phyloP scores from a whole-genome alignment of 1,284 basidiomycete species.

The Vanrija humicola region DNA sequence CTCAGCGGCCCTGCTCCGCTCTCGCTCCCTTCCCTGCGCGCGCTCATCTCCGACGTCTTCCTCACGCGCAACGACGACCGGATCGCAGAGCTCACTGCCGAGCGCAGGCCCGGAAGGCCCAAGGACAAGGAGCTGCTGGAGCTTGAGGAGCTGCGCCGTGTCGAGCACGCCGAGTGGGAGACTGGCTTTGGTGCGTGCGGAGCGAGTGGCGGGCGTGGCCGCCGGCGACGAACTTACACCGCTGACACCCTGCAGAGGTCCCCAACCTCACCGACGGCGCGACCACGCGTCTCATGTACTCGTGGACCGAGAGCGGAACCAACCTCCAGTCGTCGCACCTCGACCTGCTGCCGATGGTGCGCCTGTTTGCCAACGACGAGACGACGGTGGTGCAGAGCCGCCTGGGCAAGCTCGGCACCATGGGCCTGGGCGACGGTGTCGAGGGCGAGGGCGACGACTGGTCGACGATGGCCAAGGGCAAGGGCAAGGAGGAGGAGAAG shows the following conservation, averaged over 20 bases:
- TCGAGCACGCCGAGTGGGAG: conserved; percentile 69
- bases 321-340: conserved; percentile 58
- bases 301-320: conserved; percentile 68
- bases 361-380: conserved; percentile 26
- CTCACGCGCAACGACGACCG: conserved; percentile 67
- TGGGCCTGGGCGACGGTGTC: conserved; percentile 30
- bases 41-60: conserved; percentile 66
- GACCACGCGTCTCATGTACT: conserved; percentile 68
- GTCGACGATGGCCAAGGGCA: conserved; percentile 1
- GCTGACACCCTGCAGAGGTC: conserved; percentile 59
- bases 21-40: conserved; percentile 65
- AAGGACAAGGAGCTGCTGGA: conserved; percentile 67
- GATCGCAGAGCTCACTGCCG: conserved; percentile 60
- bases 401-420: conserved; percentile 25
- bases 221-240: background rate
- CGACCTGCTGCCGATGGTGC: conserved; percentile 53
- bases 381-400: conserved; percentile 27
- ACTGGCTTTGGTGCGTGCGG: conserved; percentile 70
- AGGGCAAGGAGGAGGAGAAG: conserved; percentile 3
- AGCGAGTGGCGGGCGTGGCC: too few relatives aligned
- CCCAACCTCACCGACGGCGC: conserved; percentile 70
- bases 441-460: conserved; percentile 20
- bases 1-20: conserved; percentile 59
- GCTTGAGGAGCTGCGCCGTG: conserved; percentile 66
- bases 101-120: conserved; percentile 69